These are phyloP conservation scores for Citrus unshiu DNA, from an alignment of 345 rosid species.

Conservation along the genomic window DNA sequence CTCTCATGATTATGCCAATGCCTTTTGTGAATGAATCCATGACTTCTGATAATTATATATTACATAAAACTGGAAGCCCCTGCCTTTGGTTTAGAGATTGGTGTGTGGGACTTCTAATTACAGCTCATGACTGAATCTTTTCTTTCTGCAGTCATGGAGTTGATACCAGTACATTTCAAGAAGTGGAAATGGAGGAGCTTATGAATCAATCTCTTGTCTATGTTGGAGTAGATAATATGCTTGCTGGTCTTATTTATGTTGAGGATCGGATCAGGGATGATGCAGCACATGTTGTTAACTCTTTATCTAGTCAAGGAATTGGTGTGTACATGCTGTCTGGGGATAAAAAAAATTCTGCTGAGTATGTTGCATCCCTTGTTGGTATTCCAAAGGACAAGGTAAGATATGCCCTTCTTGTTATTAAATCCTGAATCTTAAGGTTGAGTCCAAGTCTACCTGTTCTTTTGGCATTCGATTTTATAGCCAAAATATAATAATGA, in stretches of 20 bases:
- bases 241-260: slow-evolving; percentile 74
- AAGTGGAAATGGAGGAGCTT: slow-evolving; percentile 43
- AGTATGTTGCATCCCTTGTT: slow-evolving; percentile 81
- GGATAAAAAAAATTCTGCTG: slow-evolving; percentile 79
- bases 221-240: slow-evolving; percentile 70
- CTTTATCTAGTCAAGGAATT: slow-evolving; percentile 67
- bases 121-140: background rate
- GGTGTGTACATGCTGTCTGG: slow-evolving; percentile 90
- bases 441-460: background rate
- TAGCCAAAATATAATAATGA: background rate
- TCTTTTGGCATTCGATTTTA: background rate
- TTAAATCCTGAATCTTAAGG: background rate
- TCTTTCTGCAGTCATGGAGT: slow-evolving; percentile 68
- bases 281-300: slow-evolving; percentile 67
- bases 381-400: slow-evolving; percentile 87
- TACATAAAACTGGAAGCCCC: no score
- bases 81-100: background rate
- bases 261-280: slow-evolving; percentile 94
- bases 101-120: background rate
- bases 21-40: background rate
- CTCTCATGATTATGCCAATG: background rate
- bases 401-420: slow-evolving; percentile 3
- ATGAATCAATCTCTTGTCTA: slow-evolving; percentile 74
- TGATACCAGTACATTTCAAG: slow-evolving; percentile 37
- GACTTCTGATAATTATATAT: background rate